phyloP scores from a whole-genome alignment of 2,329 filamentous ascomycete species.

The Aspergillus vadensis region DNA sequence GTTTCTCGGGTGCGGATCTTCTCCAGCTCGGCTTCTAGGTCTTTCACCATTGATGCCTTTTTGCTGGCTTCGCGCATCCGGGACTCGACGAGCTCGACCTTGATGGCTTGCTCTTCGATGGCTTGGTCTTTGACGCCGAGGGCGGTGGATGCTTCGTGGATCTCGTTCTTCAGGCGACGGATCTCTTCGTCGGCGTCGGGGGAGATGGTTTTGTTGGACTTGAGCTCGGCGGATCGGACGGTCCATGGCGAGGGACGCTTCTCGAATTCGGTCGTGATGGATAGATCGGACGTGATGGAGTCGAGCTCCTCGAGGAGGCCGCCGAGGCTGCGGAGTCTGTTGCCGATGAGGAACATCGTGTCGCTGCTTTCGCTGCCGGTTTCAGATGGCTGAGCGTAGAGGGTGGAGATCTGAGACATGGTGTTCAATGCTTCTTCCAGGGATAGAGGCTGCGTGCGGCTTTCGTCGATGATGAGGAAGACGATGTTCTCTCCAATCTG shows the following conservation, averaged over 20 bases:
- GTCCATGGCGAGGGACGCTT: constrained; percentile 77
- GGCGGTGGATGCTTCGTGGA: constrained; percentile 72
- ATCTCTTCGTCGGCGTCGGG: constrained; percentile 85
- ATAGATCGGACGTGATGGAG: constrained; percentile 68
- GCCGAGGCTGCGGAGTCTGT: constrained; percentile 66
- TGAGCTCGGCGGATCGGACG: constrained; percentile 76
- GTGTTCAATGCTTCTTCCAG: constrained; percentile 66
- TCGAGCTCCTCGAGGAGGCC: constrained; percentile 70
- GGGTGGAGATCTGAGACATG: constrained; percentile 47
- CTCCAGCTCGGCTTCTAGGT: constrained; percentile 46
- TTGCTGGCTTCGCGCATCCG: constrained; percentile 80
- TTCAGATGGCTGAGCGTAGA: constrained; percentile 30
- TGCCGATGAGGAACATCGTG: constrained; percentile 68
- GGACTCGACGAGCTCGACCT: constrained; percentile 89
- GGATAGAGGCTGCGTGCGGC: constrained; percentile 66
- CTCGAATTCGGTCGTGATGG: constrained; percentile 78
- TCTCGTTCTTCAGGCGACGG: constrained; percentile 74
- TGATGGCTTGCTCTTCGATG: constrained; percentile 82
- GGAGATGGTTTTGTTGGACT: constrained; percentile 76
- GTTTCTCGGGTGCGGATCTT: constrained; percentile 38
- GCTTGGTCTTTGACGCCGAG: constrained; percentile 76
- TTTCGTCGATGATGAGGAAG: constrained; percentile 69
- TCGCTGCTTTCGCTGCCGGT: constrained; percentile 48
- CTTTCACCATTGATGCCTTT: constrained; percentile 61
- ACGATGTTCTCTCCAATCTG: constrained; percentile 69